phyloP scores from a whole-genome alignment of 2,329 filamentous ascomycete genomes.

The Harringtonia lauricola region DNA sequence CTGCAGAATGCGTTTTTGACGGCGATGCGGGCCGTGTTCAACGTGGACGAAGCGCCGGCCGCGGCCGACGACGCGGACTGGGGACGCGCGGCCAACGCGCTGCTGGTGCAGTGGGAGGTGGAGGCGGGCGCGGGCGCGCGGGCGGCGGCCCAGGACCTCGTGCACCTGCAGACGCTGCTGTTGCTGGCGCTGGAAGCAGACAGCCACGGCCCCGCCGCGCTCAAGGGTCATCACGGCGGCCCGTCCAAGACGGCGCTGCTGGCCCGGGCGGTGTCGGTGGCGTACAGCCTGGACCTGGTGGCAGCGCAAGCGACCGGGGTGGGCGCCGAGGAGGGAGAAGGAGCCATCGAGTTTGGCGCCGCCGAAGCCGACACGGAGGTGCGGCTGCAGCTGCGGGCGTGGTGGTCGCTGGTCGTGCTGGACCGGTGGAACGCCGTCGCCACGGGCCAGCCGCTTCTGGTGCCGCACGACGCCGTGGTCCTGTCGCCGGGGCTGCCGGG shows the following conservation, averaged over 20 bases:
- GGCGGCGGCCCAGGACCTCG: conserved; percentile 36
- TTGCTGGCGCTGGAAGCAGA: conserved; percentile 57
- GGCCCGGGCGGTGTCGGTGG: conserved; percentile 53
- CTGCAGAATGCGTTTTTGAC: conserved; percentile 55
- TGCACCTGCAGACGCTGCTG: conserved; percentile 57
- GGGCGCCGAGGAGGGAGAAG: conserved; percentile 13
- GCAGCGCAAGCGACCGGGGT: conserved; percentile 17
- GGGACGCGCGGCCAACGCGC: too few species aligned
- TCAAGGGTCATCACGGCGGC: conserved; percentile 29
- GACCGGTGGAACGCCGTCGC: conserved; percentile 66
- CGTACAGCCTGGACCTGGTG: conserved; percentile 54
- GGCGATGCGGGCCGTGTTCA: conserved; percentile 48
- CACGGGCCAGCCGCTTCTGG: conserved; percentile 48
- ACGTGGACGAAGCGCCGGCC: conserved; percentile 30
- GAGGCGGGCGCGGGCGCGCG: conserved; percentile 16
- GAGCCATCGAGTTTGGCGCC: not conserved
- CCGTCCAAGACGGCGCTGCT: conserved; percentile 44
- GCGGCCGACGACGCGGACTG: not conserved
- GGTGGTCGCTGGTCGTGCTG: conserved; percentile 62
- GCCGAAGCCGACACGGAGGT: conserved; percentile 41
- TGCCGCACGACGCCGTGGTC: conserved; percentile 51
- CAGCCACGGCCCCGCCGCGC: conserved; percentile 33
- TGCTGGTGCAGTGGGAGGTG: too few species aligned
- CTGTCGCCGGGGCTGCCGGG: conserved; percentile 46
- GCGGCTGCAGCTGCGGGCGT: conserved; percentile 51